Evolutionary conservation across 2,329 filamentous ascomycete species (phyloP).

Genomic region (Verticillium nubilum): DNA sequence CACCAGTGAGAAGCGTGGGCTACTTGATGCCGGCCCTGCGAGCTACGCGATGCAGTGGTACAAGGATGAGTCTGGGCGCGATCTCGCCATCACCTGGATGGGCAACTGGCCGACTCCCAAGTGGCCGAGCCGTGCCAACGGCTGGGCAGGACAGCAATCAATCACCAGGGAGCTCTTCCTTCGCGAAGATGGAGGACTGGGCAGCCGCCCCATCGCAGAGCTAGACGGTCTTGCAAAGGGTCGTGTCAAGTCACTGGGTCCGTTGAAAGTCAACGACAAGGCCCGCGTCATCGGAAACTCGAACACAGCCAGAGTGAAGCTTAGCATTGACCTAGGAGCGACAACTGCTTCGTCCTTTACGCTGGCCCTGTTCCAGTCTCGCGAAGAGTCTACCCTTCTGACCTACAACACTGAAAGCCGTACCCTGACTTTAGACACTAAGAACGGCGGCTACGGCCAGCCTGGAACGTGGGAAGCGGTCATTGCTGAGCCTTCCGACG

Average conservation of each 20-base stretch:
- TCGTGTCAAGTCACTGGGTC: slow-evolving; percentile 8
- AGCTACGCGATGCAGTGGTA: slow-evolving; percentile 25
- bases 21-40: slow-evolving; percentile 18
- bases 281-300: slow-evolving; percentile 12
- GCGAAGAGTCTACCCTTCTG: slow-evolving; percentile 16
- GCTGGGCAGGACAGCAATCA: slow-evolving; percentile 21
- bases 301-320: slow-evolving; percentile 18
- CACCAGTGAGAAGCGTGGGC: slow-evolving; percentile 17
- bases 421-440: slow-evolving; percentile 22
- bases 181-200: slow-evolving; percentile 19
- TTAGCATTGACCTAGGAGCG: slow-evolving; percentile 15
- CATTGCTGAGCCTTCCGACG: slow-evolving; percentile 10
- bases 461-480: slow-evolving; percentile 19
- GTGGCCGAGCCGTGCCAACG: slow-evolving; percentile 20
- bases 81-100: slow-evolving; percentile 20
- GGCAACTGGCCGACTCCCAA: slow-evolving; percentile 19
- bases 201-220: slow-evolving; percentile 17
- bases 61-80: slow-evolving; percentile 19
- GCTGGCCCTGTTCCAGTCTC: slow-evolving; percentile 16
- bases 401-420: slow-evolving; percentile 13
- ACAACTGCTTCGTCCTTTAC: slow-evolving; percentile 19
- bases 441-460: slow-evolving; percentile 21
- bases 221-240: slow-evolving; percentile 16
- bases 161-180: slow-evolving; percentile 22
- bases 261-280: slow-evolving; percentile 9